phyloP scores from a whole-genome alignment of 768 basidiomycete genomes.

The Kwoniella dejecticola region DNA sequence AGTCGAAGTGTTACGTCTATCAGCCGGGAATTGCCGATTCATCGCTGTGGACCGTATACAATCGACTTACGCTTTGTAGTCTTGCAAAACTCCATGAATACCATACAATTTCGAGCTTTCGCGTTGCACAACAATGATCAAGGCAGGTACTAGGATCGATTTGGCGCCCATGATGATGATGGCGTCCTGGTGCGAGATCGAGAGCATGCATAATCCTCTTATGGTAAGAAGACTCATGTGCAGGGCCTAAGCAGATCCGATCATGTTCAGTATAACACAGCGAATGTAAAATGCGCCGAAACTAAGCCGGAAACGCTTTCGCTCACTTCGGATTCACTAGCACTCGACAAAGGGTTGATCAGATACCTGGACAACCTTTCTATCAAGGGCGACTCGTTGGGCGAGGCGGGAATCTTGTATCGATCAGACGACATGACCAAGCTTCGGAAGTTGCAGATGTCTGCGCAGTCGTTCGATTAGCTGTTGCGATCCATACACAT shows the following conservation, averaged over 20 bases:
- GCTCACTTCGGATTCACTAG: constrained; percentile 5
- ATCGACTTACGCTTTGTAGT: constrained; percentile 26
- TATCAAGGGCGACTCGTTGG: constrained; percentile 28
- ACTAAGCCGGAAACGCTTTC: not conserved
- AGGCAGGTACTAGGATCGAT: constrained; percentile 37
- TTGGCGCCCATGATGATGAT: constrained; percentile 39
- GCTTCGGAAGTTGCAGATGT: constrained; percentile 22
- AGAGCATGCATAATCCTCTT: constrained; percentile 32
- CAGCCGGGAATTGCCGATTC: too few relatives aligned
- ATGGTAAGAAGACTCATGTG: constrained; percentile 27
- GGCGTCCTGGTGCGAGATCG: constrained; percentile 44
- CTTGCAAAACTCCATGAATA: constrained; percentile 12
- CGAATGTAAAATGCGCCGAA: too few relatives aligned
- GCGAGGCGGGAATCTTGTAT: constrained; percentile 2
- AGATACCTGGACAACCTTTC: constrained; percentile 26
- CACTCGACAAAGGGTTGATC: constrained; percentile 5
- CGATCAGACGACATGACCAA: constrained; percentile 20
- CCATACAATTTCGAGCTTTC: constrained; percentile 46
- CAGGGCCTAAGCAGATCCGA: not conserved
- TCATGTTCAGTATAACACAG: too few relatives aligned
- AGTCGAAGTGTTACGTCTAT: constrained; percentile 1
- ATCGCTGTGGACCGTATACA: too few relatives aligned
- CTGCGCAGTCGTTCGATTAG: not conserved
- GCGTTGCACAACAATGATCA: constrained; percentile 38
- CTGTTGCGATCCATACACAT: not conserved